Evolutionary conservation across 805 yeast species (phyloP).

Genomic region (Candida caryicola): DNA sequence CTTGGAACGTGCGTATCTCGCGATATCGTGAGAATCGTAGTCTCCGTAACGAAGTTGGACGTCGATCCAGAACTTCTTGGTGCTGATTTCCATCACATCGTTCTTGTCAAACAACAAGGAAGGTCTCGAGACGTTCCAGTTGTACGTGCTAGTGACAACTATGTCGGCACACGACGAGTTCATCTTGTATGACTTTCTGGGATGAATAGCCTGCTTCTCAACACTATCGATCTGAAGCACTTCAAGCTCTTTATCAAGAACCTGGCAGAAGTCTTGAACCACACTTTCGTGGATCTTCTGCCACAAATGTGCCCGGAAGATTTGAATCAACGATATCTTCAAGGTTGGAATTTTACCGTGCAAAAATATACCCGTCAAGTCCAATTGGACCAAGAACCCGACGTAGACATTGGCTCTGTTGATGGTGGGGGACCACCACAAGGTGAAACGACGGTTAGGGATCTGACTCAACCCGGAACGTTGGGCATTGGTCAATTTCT

Average conservation of each 20-base stretch:
- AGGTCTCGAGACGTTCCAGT: constrained; percentile 83
- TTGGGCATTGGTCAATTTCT: constrained; percentile 95
- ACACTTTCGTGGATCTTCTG: constrained; percentile 96
- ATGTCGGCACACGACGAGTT: constrained; percentile 94
- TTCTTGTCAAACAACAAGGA: constrained; percentile 71
- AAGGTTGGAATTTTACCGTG: constrained; percentile 98
- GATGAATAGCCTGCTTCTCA: constrained; percentile 90
- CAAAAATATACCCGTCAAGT: constrained; percentile 91
- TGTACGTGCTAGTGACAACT: constrained; percentile 65
- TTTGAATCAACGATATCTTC: constrained; percentile 91
- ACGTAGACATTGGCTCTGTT: constrained; percentile 97
- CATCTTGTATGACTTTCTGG: constrained; percentile 96
- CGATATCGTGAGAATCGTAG: constrained; percentile 94
- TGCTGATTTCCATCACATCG: constrained; percentile 56
- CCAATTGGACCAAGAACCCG: constrained; percentile 94
- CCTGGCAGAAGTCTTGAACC: constrained; percentile 90
- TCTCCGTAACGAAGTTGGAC: constrained; percentile 95
- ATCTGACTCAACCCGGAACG: constrained; percentile 95
- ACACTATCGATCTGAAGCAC: constrained; percentile 80
- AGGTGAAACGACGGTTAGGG: constrained; percentile 93
- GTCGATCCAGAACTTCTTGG: constrained; percentile 88
- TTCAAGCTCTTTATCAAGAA: constrained; percentile 82
- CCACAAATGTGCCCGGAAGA: constrained; percentile 98
- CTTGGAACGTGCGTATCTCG: constrained; percentile 89
- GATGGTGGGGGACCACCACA: constrained; percentile 99